Evolutionary conservation across 192 early-diverging fungal genomes (phyloP).

Genomic region (Backusella tarrabulga): DNA sequence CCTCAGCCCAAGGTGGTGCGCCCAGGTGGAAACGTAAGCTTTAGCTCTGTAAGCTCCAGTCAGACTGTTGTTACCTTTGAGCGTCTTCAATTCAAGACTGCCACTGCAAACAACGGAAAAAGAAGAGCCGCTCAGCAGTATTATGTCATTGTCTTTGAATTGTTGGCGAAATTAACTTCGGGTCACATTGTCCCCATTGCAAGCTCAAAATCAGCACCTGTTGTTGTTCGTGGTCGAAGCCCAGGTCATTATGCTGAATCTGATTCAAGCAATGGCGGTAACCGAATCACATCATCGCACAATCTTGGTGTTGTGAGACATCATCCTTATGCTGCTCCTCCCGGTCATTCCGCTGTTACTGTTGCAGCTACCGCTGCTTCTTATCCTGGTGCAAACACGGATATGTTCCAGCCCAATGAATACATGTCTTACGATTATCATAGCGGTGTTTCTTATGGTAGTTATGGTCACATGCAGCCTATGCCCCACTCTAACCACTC

Average conservation of each 20-base stretch:
- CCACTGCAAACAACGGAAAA: slow-evolving; percentile 91
- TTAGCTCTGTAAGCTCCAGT: slow-evolving; percentile 29
- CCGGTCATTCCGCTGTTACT: slow-evolving; percentile 17
- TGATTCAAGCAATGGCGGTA: slow-evolving; percentile 16
- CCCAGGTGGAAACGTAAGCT: slow-evolving; percentile 39
- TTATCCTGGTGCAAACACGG: not conserved
- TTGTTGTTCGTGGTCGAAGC: slow-evolving; percentile 87
- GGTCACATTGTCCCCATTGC: slow-evolving; percentile 58
- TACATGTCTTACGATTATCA: slow-evolving; percentile 15
- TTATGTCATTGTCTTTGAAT: slow-evolving; percentile 69
- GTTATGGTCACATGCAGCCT: not conserved
- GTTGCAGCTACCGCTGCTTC: slow-evolving; percentile 20
- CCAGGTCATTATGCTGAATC: slow-evolving; percentile 85
- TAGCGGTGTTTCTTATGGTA: not conserved
- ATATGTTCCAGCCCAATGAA: slow-evolving; percentile 13
- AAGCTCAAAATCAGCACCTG: slow-evolving; percentile 60
- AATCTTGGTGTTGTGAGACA: not conserved
- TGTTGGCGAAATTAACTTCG: slow-evolving; percentile 67
- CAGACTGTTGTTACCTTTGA: slow-evolving; percentile 73
- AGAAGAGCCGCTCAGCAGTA: slow-evolving; percentile 89
- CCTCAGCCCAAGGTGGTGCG: slow-evolving; percentile 46
- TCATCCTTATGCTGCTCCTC: slow-evolving; percentile 10
- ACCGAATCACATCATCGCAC: not conserved
- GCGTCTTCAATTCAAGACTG: slow-evolving; percentile 92
- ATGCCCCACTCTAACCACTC: slow-evolving; percentile 2